These are phyloP conservation scores for Triticum urartu DNA, from an alignment of 176 grass and related monocot genomes.

Conservation along the genomic window DNA sequence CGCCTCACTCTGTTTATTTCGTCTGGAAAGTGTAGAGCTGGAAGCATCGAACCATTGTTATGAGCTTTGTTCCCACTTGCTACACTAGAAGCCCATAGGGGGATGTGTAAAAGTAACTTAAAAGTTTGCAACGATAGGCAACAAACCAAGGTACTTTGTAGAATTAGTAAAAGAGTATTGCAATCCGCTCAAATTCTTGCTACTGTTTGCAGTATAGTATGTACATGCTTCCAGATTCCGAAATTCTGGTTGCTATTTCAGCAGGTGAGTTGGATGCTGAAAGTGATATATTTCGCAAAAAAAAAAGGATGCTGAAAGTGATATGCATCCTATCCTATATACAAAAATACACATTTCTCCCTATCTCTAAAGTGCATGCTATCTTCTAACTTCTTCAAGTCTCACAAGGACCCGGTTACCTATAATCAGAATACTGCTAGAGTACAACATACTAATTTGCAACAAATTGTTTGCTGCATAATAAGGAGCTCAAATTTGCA, in stretches of 20 bases:
- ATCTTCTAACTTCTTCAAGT: neutral
- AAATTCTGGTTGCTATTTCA: neutral
- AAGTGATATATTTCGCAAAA: neutral
- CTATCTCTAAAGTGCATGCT: neutral
- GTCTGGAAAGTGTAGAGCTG: neutral
- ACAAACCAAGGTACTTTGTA: constrained; percentile 1
- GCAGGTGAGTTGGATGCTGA: neutral
- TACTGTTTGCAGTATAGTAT: constrained; percentile 4
- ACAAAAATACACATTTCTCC: neutral
- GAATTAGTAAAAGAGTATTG: neutral
- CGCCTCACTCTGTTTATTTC: neutral
- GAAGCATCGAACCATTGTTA: neutral
- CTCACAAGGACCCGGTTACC: neutral
- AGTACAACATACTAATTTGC: constrained; percentile 16
- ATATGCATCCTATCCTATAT: neutral
- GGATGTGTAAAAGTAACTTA: neutral
- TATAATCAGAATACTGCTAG: neutral
- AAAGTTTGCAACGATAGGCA: constrained; percentile 1
- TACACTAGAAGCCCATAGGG: neutral
- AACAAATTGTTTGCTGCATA: neutral
- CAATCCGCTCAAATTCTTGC: neutral
- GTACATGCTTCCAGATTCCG: neutral
- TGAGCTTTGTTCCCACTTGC: neutral
- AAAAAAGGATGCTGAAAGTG: neutral
- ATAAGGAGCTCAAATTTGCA: neutral